Evolutionary conservation across 441 rosid genomes (phyloP), one percentile per base, ranked within the genome.

Genomic region (Raphanus hybrid): DNA sequence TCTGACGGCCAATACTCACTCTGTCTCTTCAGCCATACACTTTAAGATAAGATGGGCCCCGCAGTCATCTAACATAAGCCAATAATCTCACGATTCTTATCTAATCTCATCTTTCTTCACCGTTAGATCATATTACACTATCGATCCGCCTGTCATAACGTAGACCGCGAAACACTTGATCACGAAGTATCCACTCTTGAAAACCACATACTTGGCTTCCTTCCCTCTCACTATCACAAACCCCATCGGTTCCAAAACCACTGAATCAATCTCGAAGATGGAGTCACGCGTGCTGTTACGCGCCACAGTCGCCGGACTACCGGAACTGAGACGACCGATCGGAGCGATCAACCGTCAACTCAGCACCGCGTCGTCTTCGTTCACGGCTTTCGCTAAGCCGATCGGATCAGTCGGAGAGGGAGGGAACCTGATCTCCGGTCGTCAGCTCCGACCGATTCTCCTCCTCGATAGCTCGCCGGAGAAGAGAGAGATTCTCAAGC

Each of bases 201-300:
- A 74, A 79, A 29, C 70, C 77, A 60, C 77, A 43, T 39, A n/a
- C 41, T 3, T 32, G 43, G 43, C 4, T 55, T 34, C 62, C 62
- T 71, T 64, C 45, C 64, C 63, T 60, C 80, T 72, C 76, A 66
- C 73, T 78, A 29, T 41, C 67, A 67, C 16, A 39, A 20, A 29
- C 32, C 34, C 2, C 39, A 34, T 34, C n/a, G 34, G 32, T 29
- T 29, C 34, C 34, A 29, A 29, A 67, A 48, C 72, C 71, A 4
- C 48, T 16, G 50, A 0, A 64, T 6, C 29, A 59, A 68, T 1
- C 55, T 55, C 67, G 26, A 81, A 48, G 18, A 92, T 93, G 98
- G 98, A 93, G 78, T 91, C 96, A 82, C 90, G 93, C 85, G 88
- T 90, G 71, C 67, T 93, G 39, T 82, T 96, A 73, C 91, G 89